Evolutionary conservation across 177 flowering plant species (phyloP), one percentile per base, ranked within the genome.

Genomic region (Telopea speciosissima): DNA sequence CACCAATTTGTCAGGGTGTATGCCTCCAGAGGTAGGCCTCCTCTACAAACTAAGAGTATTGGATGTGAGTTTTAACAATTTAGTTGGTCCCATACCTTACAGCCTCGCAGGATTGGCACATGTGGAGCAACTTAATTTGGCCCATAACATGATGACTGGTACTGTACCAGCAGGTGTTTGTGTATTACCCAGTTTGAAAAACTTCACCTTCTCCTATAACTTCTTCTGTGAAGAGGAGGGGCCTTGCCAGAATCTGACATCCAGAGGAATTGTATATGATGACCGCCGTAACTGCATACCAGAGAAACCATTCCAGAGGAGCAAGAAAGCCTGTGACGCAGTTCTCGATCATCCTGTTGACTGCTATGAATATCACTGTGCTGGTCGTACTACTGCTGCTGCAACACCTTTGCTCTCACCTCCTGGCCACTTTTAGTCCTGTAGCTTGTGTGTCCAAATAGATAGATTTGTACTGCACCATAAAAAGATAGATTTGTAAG

Each of bases 221-320:
- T 89, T 68, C 49, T 85, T 89, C 80, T 85, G 86, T 16, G 91
- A 87, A 70, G 93, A 89, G 60, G 85, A 82, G 31, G 88, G 90
- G 8, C 64, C 78, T 42, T 88, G 90, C 75, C 65, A 31, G 61
- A 86, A 86, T 45, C 68, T 89, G 79, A 86, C 90, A 16, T 78
- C 86, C 6, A 82, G 68, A 70, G 81, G 84, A 3, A 68, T 82
- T 8, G 76, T 23, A 0, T 83, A 54, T 26, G 90, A 89, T 71
- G 91, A 89, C 61, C 82, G 89, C 5, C 67, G 81, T 14, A 89
- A 89, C 66, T 89, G 91, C 72, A 76, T 88, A 79, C 86, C 83
- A 0, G 89, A 81, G 22, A 86, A 82, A 74, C 83, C 79, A 2
- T 40, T 69, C 5, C 94, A 89, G 83, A 80, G 91, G 75, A 86